Conservation (phyloP, 345 rosid species). For the Excoecaria cochinchinensis region DNA sequence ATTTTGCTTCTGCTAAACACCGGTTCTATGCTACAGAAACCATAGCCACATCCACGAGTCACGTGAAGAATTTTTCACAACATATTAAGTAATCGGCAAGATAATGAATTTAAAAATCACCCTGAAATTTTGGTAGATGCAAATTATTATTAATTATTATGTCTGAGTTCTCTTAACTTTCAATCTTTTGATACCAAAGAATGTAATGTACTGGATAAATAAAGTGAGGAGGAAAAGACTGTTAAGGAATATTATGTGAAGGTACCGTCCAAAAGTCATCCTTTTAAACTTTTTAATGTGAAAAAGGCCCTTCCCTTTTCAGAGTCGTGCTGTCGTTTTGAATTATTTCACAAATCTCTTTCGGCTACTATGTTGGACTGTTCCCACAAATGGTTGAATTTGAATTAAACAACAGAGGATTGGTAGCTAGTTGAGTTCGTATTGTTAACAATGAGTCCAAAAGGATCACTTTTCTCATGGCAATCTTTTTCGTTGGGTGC, state of each 20-base stretch:
- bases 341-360: constrained; percentile 13
- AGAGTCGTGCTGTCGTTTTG: neutral
- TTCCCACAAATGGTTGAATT: neutral
- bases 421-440: neutral
- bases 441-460: neutral
- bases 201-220: neutral
- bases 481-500: neutral
- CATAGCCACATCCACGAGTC: too few relatives aligned
- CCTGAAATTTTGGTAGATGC: neutral
- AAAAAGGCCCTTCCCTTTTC: neutral
- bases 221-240: neutral
- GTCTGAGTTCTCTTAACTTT: too few relatives aligned
- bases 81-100: neutral
- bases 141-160: neutral
- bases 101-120: neutral
- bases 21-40: too few relatives aligned
- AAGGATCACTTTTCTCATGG: neutral
- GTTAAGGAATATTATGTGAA: neutral
- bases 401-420: constrained; percentile 4
- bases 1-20: too few relatives aligned
- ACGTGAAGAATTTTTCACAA: neutral
- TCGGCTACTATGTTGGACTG: constrained; percentile 22
- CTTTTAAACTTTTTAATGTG: too few relatives aligned
- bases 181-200: neutral
- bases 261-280: neutral